Evolutionary conservation across 1,284 basidiomycete species (phyloP).

Genomic region (Cutaneotrichosporon sp.): DNA sequence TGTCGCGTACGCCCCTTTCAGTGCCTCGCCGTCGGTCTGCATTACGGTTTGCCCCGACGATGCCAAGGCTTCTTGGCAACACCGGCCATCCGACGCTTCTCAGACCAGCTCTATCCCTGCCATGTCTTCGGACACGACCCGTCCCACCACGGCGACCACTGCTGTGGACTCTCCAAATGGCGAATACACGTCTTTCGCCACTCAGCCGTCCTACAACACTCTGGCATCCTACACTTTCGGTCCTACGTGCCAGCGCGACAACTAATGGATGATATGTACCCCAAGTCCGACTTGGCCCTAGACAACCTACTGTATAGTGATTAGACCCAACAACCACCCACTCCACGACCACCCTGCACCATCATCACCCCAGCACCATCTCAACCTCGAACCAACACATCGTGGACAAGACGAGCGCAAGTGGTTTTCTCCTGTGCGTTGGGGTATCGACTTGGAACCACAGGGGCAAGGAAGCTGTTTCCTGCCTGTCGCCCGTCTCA

Average conservation of each 20-base stretch:
- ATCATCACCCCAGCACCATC: neutral
- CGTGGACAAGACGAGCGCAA: neutral
- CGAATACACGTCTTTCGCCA: neutral
- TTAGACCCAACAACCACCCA: neutral
- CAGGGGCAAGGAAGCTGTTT: no score
- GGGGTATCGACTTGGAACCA: no score
- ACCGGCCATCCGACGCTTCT: neutral
- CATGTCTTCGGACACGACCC: neutral
- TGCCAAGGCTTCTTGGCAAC: neutral
- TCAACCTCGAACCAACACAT: neutral
- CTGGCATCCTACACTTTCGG: neutral
- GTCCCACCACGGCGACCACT: neutral
- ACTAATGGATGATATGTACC: neutral
- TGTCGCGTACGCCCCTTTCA: neutral
- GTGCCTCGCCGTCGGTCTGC: neutral
- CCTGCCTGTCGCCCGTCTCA: no score
- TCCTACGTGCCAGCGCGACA: neutral
- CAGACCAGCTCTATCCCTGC: constrained; percentile 1
- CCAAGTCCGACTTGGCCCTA: no score
- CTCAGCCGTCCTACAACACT: neutral
- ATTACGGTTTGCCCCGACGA: neutral
- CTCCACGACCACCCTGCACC: neutral
- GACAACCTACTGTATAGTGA: neutral
- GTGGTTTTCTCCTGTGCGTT: no score
- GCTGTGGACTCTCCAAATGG: neutral